Evolutionary conservation across 176 grass and related monocot species (phyloP), one percentile per base, ranked within the genome.

Genomic region (Avena eriantha): DNA sequence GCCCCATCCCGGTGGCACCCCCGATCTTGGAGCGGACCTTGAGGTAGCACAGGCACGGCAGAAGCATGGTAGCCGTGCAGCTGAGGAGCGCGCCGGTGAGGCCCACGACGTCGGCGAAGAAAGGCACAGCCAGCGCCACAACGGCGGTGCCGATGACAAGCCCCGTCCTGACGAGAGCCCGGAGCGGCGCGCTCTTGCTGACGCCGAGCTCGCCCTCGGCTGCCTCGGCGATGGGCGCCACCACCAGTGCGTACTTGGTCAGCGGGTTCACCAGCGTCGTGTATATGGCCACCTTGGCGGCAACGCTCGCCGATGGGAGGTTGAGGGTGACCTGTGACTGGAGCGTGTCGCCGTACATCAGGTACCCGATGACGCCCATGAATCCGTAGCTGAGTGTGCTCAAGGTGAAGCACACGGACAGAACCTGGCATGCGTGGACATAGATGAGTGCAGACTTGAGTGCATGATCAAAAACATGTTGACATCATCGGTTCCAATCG

Each of bases 201-300:
- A 85, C 77, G 31, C 76, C 74, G 16, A 88, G 58, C 10, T 22
- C 22, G 11, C 29, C 79, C 80, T 89, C 87, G 21, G 88, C 6
- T 10, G 83, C 87, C 14, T 74, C 76, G 3, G 90, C 79, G 46
- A 87, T 39, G 4, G 86, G 79, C 1, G 48, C 16, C 0, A 77
- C 16, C 17, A 87, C n/a, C 58, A 87, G 46, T n/a, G 79, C 86
- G 71, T 89, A 92, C 67, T 86, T 89, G 48, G 80, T 34, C 24
- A 92, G 23, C 16, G 90, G 90, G 35, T 89, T 92, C 67, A 92
- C 82, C 24, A 92, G 83, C 15, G 90, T 89, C 14, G 75, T 92
- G 78, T 86, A 88, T 65, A 92, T 92, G 70, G 90, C 87, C 8
- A 92, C 29, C 80, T 89, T 86, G 59, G 90, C 80, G 74, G 73